Base-by-base conservation (phyloP, 2,329 filamentous ascomycete species). In the Elsinoe fawcettii region DNA sequence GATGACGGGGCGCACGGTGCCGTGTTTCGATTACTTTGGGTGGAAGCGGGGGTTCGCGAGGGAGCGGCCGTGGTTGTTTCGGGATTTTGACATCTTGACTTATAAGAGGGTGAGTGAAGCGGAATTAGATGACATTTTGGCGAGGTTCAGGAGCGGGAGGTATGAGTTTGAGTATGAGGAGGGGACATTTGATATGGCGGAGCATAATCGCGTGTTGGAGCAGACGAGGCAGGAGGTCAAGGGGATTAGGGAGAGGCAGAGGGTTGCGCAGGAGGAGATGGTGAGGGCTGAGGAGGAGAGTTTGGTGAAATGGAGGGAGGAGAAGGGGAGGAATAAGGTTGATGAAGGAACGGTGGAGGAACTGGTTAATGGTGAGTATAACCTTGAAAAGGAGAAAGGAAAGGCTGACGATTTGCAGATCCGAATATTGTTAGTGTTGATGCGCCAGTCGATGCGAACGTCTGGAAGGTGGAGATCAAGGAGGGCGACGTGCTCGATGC, bases 71-170 rank as follows among this genome's bases (percentile, higher is more conserved):
- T 81, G 80, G 75, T 70, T 83, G 1, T 83, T 81, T 62, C 71
- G 76, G 51, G 77, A 81, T 60, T 81, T 83, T 59, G 80, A 83
- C 61, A 72, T 80, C 43, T 70, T 83, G 18, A 77, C 74, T 0
- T 83, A 78, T 65, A 78, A 81, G 60, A 73, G 76, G 57, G 79
- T 82, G 12, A 72, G 63, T 32, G 77, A 81, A 60, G 67, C 71
- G 11, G 77, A 82, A 60, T 76, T 81, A 34, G 77, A 80, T 57
- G 62, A 66, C 8, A 61, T 78, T 49, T 69, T 81, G 23, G 71
- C 71, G 1, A 65, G 73, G 1, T 83, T 80, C 64, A 68, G 74
- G 22, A 73, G 74, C 14, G 80, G 80, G 0, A 66, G 72, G 44
- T 83, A 81, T 59, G 66, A 75, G 49, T 82, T 78, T 64, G 67